Conservation (phyloP, 305 asterid species). For the Coffea humblotiana region DNA sequence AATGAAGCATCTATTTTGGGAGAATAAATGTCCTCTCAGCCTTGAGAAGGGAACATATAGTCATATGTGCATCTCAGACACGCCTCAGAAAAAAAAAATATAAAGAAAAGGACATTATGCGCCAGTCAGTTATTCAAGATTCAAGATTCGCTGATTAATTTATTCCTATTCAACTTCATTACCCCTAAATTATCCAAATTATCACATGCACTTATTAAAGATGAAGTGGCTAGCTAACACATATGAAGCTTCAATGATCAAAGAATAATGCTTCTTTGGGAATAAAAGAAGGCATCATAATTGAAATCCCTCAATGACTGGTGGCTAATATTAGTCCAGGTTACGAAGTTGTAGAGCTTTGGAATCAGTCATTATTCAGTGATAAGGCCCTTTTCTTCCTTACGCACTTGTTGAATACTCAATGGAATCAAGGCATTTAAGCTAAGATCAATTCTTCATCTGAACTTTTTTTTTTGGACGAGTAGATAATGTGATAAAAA, state of each 20-base stretch:
- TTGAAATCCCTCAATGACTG: background rate
- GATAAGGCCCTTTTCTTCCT: too few species aligned
- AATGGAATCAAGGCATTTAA: background rate
- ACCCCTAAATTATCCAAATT: background rate
- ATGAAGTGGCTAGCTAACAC: background rate
- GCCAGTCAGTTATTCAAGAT: background rate
- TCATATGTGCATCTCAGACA: background rate
- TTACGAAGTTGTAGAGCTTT: background rate
- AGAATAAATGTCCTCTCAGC: background rate
- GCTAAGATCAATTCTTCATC: background rate
- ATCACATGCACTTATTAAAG: background rate
- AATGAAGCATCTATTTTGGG: background rate
- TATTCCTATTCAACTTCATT: background rate
- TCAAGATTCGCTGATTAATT: background rate
- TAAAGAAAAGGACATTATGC: background rate
- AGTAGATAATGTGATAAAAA: background rate
- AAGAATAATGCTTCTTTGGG: background rate
- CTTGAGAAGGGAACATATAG: background rate
- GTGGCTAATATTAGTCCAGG: slow-evolving; percentile 11
- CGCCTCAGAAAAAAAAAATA: too few species aligned
- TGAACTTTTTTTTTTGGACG: too few species aligned
- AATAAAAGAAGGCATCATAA: background rate
- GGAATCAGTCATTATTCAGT: background rate
- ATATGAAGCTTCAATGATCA: background rate
- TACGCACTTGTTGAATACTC: background rate